These are phyloP conservation scores for Globisporangium lucens DNA, from an alignment of 352 stramenopile genomes.

Conservation along the genomic window DNA sequence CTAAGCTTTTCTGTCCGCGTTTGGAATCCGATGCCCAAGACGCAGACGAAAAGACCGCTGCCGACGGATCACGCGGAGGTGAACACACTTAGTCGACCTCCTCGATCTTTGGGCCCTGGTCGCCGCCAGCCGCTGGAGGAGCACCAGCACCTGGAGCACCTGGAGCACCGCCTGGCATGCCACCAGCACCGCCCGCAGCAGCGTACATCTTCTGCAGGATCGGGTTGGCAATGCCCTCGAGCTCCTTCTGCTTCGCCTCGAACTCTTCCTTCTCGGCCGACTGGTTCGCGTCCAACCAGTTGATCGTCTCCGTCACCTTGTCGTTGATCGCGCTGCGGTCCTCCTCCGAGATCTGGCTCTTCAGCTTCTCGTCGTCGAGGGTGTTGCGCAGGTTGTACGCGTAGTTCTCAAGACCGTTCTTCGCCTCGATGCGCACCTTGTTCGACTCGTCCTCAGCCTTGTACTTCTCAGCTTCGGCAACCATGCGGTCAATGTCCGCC, in stretches of 20 bases:
- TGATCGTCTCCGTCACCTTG: conserved; percentile 60
- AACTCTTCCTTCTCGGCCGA: conserved; percentile 81
- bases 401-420: conserved; percentile 90
- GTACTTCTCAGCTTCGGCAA: conserved; percentile 90
- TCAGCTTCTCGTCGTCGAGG: conserved; percentile 81
- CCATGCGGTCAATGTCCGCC: conserved; percentile 92
- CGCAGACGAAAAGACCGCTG: background rate
- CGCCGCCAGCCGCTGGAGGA: conserved; percentile 25
- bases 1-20: background rate
- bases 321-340: conserved; percentile 52
- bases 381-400: conserved; percentile 80
- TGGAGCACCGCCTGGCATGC: conserved; percentile 28
- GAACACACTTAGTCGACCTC: conserved; percentile 38
- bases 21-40: background rate
- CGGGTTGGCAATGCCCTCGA: conserved; percentile 82
- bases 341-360: conserved; percentile 57
- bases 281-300: conserved; percentile 60
- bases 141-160: conserved; percentile 21
- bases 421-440: conserved; percentile 61
- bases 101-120: conserved; percentile 73
- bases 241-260: conserved; percentile 85
- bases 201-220: conserved; percentile 87
- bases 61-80: background rate
- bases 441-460: conserved; percentile 79
- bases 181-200: conserved; percentile 45